These are phyloP conservation scores for Pseudisothecium myosuroides DNA, from an alignment of 225 moss, liverwort and hornwort species.

Conservation along the genomic window DNA sequence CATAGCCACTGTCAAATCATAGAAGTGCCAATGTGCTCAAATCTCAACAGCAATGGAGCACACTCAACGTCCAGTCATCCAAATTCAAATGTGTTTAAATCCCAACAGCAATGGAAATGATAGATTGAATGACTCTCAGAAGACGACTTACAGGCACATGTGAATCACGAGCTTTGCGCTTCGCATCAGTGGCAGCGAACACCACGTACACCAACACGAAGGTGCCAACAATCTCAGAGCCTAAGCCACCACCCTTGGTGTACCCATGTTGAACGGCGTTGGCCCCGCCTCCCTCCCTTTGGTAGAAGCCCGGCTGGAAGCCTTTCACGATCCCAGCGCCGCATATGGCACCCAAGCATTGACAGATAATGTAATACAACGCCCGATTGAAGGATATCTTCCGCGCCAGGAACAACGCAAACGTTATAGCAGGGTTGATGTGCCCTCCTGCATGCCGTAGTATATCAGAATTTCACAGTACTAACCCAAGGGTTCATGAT, in stretches of 20 bases:
- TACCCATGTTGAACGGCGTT: constrained; percentile 2
- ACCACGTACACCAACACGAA: constrained; percentile 44
- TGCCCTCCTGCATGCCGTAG: constrained; percentile 17
- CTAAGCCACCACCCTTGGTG: constrained; percentile 24
- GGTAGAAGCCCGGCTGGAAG: constrained; percentile 14
- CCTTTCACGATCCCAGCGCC: constrained; percentile 37
- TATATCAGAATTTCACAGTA: background rate
- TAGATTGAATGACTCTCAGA: no score
- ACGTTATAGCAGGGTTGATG: background rate
- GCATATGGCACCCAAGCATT: constrained; percentile 33
- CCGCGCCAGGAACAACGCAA: constrained; percentile 27
- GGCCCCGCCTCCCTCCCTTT: constrained; percentile 9
- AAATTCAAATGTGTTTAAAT: background rate
- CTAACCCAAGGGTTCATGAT: background rate
- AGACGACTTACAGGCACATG: constrained; percentile 21
- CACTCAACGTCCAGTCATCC: background rate
- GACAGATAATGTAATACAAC: constrained; percentile 18
- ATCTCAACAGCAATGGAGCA: background rate
- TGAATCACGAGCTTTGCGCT: constrained; percentile 38
- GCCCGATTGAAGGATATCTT: constrained; percentile 26
- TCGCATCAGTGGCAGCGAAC: constrained; percentile 37
- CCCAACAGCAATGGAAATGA: background rate
- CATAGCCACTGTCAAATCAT: background rate
- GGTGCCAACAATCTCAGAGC: constrained; percentile 35
- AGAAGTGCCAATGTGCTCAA: background rate